phyloP scores from a whole-genome alignment of 257 asterid genomes.

The Solanum stenotomum region DNA sequence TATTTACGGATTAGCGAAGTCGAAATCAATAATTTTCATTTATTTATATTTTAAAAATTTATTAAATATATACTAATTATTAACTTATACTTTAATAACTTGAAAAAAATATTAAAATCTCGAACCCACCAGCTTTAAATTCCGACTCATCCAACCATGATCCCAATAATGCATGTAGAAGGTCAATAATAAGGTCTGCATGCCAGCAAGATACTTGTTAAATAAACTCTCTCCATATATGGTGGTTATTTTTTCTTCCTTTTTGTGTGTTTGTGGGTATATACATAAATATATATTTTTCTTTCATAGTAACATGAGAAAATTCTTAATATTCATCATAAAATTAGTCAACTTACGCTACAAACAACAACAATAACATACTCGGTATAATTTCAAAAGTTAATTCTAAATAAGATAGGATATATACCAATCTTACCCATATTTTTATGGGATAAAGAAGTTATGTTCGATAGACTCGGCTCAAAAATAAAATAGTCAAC shows the following conservation, averaged over 20 bases:
- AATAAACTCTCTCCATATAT: background rate
- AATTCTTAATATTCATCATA: background rate
- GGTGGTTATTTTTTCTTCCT: background rate
- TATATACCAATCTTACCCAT: background rate
- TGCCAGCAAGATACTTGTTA: background rate
- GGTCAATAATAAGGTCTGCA: background rate
- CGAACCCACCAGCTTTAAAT: background rate
- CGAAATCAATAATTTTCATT: background rate
- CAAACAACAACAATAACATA: background rate
- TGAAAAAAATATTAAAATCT: background rate
- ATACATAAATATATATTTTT: background rate
- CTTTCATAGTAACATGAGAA: background rate
- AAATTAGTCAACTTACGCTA: background rate
- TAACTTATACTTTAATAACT: background rate
- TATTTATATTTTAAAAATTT: background rate
- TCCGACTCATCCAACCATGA: background rate
- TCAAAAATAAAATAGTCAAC: background rate
- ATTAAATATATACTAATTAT: background rate
- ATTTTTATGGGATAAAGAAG: fast-evolving
- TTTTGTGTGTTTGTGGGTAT: background rate
- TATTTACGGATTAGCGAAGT: background rate
- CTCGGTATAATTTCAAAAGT: fast-evolving
- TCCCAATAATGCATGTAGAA: background rate
- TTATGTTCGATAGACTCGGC: background rate
- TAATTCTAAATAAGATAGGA: background rate